Evolutionary conservation across 2,329 filamentous ascomycete species (phyloP), one percentile per base, ranked within the genome.

Genomic region (Claviceps africana): DNA sequence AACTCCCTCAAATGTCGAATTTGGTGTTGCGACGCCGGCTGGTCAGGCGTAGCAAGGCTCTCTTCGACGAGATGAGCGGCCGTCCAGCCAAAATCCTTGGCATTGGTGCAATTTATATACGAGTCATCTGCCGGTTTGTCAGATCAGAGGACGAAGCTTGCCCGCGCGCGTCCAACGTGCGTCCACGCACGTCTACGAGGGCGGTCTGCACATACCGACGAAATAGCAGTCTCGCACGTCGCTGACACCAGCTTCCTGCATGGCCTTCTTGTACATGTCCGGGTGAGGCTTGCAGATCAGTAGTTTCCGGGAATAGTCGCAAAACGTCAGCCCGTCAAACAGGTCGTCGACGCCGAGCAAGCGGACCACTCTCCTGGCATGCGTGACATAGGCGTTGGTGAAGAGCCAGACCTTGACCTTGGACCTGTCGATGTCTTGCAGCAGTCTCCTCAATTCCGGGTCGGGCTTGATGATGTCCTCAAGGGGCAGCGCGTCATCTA

Each of bases 271-370:
- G 64, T 82, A 98, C 85, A 95, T 93, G 50, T 82, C 81, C 50
- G 75, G 74, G 53, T 86, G 78, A 3, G 93, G 93, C 67, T 98
- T 98, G 72, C 93, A 96, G 47, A 94, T 69, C 56, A 98, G 75
- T 6, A 80, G 84, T 43, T 79, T 72, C 17, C 77, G 70, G 11
- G 73, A 76, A 68, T 98, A 98, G 67, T 98, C 88, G 64, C 94
- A 98, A 67, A 82, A 98, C 0, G 93, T 98, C 55, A 97, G 81
- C 8, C 93, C 93, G 56, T 97, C 91, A 63, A 98, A 98, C 28
- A 91, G 71, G 64, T 95, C 88, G 1, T 94, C 89, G 25, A 98
- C 74, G 2, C 79, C 83, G 2, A 98, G 74, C 21, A 98, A 72
- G 55, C 77, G 81, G 13, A 96, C 81, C 0, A 98, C 93, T 43